Base-by-base conservation (phyloP, 768 basidiomycete species). In the Lactarius deliciosus region DNA sequence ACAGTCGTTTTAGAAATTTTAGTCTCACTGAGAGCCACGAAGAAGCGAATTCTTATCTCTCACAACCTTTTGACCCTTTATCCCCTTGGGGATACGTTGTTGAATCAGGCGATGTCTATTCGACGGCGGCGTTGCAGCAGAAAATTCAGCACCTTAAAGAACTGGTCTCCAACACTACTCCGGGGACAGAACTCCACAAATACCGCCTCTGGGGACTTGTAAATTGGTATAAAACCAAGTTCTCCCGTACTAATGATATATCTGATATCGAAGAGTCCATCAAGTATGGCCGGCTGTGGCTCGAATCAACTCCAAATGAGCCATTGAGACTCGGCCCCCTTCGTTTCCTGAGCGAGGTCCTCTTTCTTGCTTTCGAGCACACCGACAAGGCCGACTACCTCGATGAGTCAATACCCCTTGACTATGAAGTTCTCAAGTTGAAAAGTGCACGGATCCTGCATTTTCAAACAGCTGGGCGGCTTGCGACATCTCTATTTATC, bases 131-230 rank as follows among this genome's bases (percentile, higher is more conserved):
- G 0, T n/a, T 64, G 10, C 20, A 16, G n/a, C 28, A 64, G 38
- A 64, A 43, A 54, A 64, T 64, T 7, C 38, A 30, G 18, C 13
- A 41, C n/a, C 58, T 64, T 28, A 36, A 64, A 54, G 58, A 54
- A 11, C 16, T n/a, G 30, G 36, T 60, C 38, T n/a, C 5, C 2
- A 36, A 5, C n/a, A 54, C 64, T n/a, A 20, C 36, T 5, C 38
- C 50, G 2, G 58, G 34, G 13, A 40, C 47, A 18, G 5, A 10
- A 18, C 30, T 18, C 10, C 45, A 47, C n/a, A 47, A 1, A 47
- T 4, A 3, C n/a, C 16, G 16, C 41, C 45, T 47, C 45, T 10
- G 3, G 1, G n/a, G 5, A 47, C 45, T 47, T 38, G 36, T 7
- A 25, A 7, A 55, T 32, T 18, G 15, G 16, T 30, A 55, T 20